Base-by-base conservation (phyloP, 2,329 filamentous ascomycete species). In the Cladorrhinum sp. region DNA sequence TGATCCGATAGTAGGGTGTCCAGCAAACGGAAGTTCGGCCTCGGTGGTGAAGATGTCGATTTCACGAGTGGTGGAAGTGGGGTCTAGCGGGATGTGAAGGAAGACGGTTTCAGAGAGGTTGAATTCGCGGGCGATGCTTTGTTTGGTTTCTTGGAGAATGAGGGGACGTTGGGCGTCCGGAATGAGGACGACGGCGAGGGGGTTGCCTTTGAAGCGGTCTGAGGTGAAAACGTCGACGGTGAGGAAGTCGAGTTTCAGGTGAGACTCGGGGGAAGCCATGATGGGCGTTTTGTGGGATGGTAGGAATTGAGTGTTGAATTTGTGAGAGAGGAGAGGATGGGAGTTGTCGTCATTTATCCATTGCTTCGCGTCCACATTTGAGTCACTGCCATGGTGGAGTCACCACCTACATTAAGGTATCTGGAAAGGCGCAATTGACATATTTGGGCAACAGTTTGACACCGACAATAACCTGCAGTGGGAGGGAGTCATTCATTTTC, bases 81-180 rank as follows among this genome's bases (percentile, higher is more conserved):
- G 60, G 33, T 68, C 73, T 26, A 72, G 67, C 53, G 71, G 64
- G 51, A 81, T 78, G 73, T 87, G 82, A 33, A 87, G 72, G 68
- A 88, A 88, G 52, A 86, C 82, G 0, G 85, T 87, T 72, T 87
- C 85, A 55, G 82, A 85, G 67, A 85, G 81, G 72, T 85, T 86
- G 75, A 88, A 87, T 72, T 88, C 86, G 59, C 77, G 75, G 49
- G 85, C 84, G 62, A 88, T 81, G 63, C 73, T 69, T 68, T 86
- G 83, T 69, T 88, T 87, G 68, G 80, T 77, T 1, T 74, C 70
- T 66, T 83, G 80, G 1, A 77, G 76, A 21, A 86, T 74, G 14
- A 68, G 67, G n/a, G 72, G 66, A 8, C 72, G 72, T 23, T 68
- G 64, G 18, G 69, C 60, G 12, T 74, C 63, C 2, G 82, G 82